Evolutionary conservation across 306 rosid species (phyloP), one percentile per base, ranked within the genome.

Genomic region (Citrullus colocynthis): DNA sequence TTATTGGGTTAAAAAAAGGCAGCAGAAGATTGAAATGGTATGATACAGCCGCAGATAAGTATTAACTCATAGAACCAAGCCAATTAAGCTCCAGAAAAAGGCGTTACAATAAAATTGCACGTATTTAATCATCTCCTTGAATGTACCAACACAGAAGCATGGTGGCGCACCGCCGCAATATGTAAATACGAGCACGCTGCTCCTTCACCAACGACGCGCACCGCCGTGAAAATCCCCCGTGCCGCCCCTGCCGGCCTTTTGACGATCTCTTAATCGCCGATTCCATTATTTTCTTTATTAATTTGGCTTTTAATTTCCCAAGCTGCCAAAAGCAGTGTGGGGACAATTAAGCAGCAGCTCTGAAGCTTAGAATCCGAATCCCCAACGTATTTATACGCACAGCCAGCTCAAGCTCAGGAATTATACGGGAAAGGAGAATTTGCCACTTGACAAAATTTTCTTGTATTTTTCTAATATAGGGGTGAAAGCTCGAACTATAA

Each of bases 121-220:
- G 4, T 42, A 42, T 7, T 42, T 18, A 52, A 52, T 52, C 97
- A 41, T 95, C 99, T 86, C 98, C 98, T 28, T 91, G 91, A 73
- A 95, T 88, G 78, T 92, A 95, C 93, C 96, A 95, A 81, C 99
- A 95, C 16, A 91, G 93, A 51, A 95, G 98, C 96, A 92, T 89
- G 82, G 97, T 92, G 78, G 99, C 99, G 76, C 99, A 95, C 28
- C 97, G 88, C 9, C 98, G 93, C 1, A 95, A 84, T 63, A 95
- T 95, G 83, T 95, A 95, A 18, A 95, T 84, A 21, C 97, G 91
- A 44, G 99, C 93, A 49, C 97, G 92, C 80, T 95, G 99, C 83
- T 92, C 87, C 82, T 89, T 95, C 21, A 91, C 91, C 60, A 92
- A 81, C 71, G 96, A 81, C 69, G 93, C 90, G 80, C 97, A 92